Evolutionary conservation across 2,329 filamentous ascomycete species (phyloP).

Genomic region (Aaosphaeria arxii): DNA sequence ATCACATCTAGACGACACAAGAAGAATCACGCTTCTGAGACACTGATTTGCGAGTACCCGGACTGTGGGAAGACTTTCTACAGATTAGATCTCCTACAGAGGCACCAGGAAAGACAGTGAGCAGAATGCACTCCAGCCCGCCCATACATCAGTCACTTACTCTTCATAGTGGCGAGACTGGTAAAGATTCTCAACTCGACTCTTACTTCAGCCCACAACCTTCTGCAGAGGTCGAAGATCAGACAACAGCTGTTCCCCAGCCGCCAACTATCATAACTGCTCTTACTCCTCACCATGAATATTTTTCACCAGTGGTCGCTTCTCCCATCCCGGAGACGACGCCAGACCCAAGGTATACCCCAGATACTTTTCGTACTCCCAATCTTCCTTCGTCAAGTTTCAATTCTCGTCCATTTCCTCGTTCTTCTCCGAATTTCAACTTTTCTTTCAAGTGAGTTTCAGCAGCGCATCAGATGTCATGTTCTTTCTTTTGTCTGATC

Average conservation of each 20-base stretch:
- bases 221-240: conserved; percentile 16
- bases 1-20: conserved; percentile 40
- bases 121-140: conserved; percentile 8
- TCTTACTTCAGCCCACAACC: conserved; percentile 23
- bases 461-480: conserved; percentile 16
- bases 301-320: conserved; percentile 15
- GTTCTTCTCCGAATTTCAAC: conserved; percentile 25
- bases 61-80: conserved; percentile 44
- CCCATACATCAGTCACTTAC: conserved; percentile 13
- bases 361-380: conserved; percentile 37
- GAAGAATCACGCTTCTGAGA: conserved; percentile 42
- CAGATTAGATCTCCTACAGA: conserved; percentile 43
- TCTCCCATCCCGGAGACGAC: conserved; percentile 23
- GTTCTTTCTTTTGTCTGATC: conserved; percentile 6
- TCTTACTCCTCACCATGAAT: conserved; percentile 8
- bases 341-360: conserved; percentile 34
- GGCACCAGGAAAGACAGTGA: conserved; percentile 47
- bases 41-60: conserved; percentile 39
- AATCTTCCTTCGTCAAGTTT: conserved; percentile 24
- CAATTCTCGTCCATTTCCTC: conserved; percentile 25
- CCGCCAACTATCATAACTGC: conserved; percentile 12
- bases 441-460: conserved; percentile 36
- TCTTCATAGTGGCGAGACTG: conserved; percentile 22
- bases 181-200: conserved; percentile 19
- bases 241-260: conserved; percentile 11